These are phyloP conservation scores for Neonectria sp. DNA, from an alignment of 2,329 filamentous ascomycete species.

Conservation along the genomic window DNA sequence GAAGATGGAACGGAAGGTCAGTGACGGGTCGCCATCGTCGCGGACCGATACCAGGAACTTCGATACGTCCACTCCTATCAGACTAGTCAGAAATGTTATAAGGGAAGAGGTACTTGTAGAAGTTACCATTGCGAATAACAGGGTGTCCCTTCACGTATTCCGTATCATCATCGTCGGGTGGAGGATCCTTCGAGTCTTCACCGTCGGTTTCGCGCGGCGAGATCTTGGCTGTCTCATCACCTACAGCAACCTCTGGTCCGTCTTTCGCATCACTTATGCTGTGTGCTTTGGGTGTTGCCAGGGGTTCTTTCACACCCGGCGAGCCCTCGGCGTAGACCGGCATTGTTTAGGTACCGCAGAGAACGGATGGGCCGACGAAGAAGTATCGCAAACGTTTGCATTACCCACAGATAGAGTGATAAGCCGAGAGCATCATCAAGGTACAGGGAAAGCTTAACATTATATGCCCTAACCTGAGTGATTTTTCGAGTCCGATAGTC, in stretches of 20 bases:
- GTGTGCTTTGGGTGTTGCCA: neutral
- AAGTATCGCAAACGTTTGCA: neutral
- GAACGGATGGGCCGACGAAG: neutral
- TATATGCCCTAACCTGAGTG: neutral
- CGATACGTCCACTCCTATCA: conserved; percentile 34
- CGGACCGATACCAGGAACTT: conserved; percentile 38
- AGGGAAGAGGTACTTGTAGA: neutral
- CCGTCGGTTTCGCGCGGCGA: neutral
- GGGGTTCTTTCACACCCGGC: neutral
- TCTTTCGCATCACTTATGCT: neutral
- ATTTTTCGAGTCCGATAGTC: neutral
- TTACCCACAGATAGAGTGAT: neutral
- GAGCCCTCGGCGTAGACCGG: neutral
- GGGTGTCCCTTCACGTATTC: neutral
- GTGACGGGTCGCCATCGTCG: conserved; percentile 39
- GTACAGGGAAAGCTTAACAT: neutral
- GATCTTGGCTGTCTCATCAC: neutral
- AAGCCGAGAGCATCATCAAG: neutral
- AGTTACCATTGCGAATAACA: conserved; percentile 1
- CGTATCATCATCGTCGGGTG: neutral
- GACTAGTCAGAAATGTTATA: neutral
- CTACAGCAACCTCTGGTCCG: neutral
- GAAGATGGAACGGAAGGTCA: conserved; percentile 41
- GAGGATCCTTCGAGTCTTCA: neutral
- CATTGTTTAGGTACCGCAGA: neutral